Evolutionary conservation across 2,329 filamentous ascomycete genomes (phyloP), one percentile per base, ranked within the genome.

Genomic region (Elsinoe arachidis): DNA sequence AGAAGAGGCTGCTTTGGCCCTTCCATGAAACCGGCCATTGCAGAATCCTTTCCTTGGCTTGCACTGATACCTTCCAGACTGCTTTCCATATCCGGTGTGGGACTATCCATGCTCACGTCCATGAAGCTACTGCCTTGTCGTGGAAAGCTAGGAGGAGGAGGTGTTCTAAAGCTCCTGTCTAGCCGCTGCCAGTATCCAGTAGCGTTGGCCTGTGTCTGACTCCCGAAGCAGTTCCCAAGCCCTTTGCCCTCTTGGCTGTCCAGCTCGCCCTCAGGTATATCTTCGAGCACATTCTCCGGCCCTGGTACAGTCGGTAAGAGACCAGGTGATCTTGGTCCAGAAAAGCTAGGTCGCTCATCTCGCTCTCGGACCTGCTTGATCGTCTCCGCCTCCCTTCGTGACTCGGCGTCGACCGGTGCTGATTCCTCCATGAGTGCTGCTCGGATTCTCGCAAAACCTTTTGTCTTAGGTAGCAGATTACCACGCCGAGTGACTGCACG

Each of bases 351-450:
- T 56, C 65, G 67, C 47, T 61, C 80, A 66, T 96, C 91, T 64
- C 86, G 92, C 70, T 97, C 93, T 41, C 90, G 87, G 26, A 97
- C 91, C 72, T 96, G 93, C 53, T 90, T 88, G 61, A 99, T 90
- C 4, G 97, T 93, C 72, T 97, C 92, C 37, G 92, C 90, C 75
- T 99, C 93, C 38, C 90, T 86, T 55, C 88, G 85, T 58, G 90
- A 84, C 70, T 99, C 93, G 41, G 87, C 86, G 65, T 99, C 93
- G 9, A 95, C 78, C 0, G 93, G 93, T 0, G 90, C 84, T 14
- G 83, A 81, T 73, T 99, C 93, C 73, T 99, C 93, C 58, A 88
- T 79, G 0, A 99, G 79, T 2, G 90, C 90, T 7, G 92, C 93
- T 60, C 88, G 84, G 63, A 99, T 96, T 10, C 93, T 86, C 4